These are phyloP conservation scores for Infundibulicybe gibba DNA, from an alignment of 768 basidiomycete genomes.

Conservation along the genomic window DNA sequence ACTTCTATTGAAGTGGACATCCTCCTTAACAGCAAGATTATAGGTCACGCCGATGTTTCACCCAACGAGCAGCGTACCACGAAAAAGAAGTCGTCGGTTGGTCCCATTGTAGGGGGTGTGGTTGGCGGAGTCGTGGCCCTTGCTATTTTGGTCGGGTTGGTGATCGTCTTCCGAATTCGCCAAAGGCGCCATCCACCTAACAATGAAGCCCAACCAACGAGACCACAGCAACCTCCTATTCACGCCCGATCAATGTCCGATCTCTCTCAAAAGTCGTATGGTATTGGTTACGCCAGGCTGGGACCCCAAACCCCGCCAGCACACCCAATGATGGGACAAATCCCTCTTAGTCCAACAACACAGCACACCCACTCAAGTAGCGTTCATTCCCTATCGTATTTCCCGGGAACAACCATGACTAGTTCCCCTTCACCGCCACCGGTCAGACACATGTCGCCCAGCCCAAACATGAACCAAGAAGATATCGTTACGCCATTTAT, in stretches of 20 bases:
- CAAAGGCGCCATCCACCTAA: slow-evolving; percentile 10
- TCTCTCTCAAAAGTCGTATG: background rate
- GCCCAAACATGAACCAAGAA: slow-evolving; percentile 19
- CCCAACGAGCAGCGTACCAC: slow-evolving; percentile 1
- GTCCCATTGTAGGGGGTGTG: slow-evolving; percentile 43
- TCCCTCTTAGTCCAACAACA: background rate
- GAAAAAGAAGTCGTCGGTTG: slow-evolving; percentile 22
- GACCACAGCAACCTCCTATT: slow-evolving; percentile 3
- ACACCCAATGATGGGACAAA: background rate
- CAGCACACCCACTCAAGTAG: background rate
- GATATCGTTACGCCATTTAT: slow-evolving; percentile 33
- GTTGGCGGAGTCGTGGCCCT: slow-evolving; percentile 35
- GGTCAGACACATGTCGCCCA: slow-evolving; percentile 7
- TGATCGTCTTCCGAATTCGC: slow-evolving; percentile 20
- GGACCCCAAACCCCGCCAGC: background rate
- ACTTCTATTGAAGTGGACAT: background rate
- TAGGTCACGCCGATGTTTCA: slow-evolving; percentile 27
- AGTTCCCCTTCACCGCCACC: slow-evolving; percentile 11
- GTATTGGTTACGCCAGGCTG: background rate
- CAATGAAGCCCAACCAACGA: background rate
- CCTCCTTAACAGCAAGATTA: background rate
- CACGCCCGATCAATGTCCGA: slow-evolving; percentile 8
- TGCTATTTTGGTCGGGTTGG: slow-evolving; percentile 17
- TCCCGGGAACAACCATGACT: slow-evolving; percentile 12
- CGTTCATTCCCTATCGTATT: background rate